Evolutionary conservation across 306 rosid species (phyloP).

Genomic region (Quercus berberidifolia): DNA sequence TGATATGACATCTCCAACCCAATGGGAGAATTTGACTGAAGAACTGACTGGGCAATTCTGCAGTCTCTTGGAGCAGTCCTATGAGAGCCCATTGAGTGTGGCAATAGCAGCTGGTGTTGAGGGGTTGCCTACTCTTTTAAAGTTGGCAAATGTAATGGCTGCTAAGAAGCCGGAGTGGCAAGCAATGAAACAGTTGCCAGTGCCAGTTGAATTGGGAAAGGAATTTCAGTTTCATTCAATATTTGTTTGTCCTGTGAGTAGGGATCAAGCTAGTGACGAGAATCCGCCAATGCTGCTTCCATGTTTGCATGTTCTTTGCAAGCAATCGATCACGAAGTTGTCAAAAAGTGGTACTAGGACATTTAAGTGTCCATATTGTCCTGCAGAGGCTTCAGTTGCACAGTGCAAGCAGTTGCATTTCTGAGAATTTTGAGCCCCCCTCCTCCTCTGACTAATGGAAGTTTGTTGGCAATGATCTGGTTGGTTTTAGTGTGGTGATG

Average conservation of each 20-base stretch:
- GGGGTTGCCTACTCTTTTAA: constrained; percentile 76
- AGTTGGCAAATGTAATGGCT: constrained; percentile 80
- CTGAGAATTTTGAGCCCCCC: constrained; percentile 29
- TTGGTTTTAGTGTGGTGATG: neutral
- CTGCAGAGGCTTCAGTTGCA: constrained; percentile 55
- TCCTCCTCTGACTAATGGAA: neutral
- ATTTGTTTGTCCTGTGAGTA: constrained; percentile 86
- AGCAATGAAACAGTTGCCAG: constrained; percentile 75
- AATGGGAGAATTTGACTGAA: constrained; percentile 67
- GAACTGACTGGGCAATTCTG: constrained; percentile 71
- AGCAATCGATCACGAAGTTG: constrained; percentile 72
- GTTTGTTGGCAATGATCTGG: neutral
- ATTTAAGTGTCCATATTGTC: constrained; percentile 86
- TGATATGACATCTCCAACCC: constrained; percentile 52
- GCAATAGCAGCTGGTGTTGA: constrained; percentile 76
- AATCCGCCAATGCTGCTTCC: constrained; percentile 88
- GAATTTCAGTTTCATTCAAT: constrained; percentile 88
- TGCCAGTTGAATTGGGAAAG: constrained; percentile 74
- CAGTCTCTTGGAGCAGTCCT: constrained; percentile 60
- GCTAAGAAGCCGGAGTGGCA: constrained; percentile 88
- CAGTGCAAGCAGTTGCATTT: constrained; percentile 64
- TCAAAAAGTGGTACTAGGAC: constrained; percentile 64
- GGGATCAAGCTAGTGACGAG: constrained; percentile 80
- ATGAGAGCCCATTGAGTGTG: constrained; percentile 56
- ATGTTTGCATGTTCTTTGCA: constrained; percentile 84